These are phyloP conservation scores for Schwanniomyces sp. DNA, from an alignment of 805 yeast species.

Conservation along the genomic window DNA sequence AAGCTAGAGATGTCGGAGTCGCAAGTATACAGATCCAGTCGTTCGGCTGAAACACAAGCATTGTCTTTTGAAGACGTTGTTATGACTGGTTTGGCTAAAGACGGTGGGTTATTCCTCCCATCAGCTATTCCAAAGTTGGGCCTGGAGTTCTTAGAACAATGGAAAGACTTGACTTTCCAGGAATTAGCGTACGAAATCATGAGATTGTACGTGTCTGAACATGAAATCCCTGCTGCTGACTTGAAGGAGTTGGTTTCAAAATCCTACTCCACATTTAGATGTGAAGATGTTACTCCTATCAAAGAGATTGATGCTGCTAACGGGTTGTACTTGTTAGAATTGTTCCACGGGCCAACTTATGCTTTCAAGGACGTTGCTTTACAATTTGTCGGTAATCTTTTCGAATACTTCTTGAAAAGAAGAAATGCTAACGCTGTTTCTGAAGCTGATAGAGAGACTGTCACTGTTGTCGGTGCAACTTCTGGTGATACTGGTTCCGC, in stretches of 20 bases:
- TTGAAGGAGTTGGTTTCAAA: conserved; percentile 58
- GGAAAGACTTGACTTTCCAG: conserved; percentile 77
- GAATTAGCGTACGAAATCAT: conserved; percentile 86
- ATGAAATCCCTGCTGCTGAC: conserved; percentile 74
- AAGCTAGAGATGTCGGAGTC: conserved; percentile 27
- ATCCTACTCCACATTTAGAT: conserved; percentile 90
- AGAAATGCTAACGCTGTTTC: conserved; percentile 55
- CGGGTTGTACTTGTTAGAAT: conserved; percentile 75
- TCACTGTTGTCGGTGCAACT: conserved; percentile 98
- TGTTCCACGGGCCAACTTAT: conserved; percentile 98
- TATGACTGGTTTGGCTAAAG: conserved; percentile 89
- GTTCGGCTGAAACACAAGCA: conserved; percentile 52
- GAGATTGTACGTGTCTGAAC: conserved; percentile 69
- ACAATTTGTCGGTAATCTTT: conserved; percentile 95
- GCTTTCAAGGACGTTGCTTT: conserved; percentile 99
- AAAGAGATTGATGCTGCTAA: conserved; percentile 57
- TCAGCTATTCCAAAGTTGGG: conserved; percentile 71
- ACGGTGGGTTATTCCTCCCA: conserved; percentile 95
- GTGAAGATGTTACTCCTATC: conserved; percentile 86
- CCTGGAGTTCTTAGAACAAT: conserved; percentile 53
- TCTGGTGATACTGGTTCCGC: conserved; percentile 99
- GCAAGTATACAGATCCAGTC: conserved; percentile 77
- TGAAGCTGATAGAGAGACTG: conserved; percentile 63
- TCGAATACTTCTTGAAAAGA: conserved; percentile 86
- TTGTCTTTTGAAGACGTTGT: conserved; percentile 79